phyloP scores from a whole-genome alignment of 2,329 filamentous ascomycete genomes.

The Epichloe hybrida region DNA sequence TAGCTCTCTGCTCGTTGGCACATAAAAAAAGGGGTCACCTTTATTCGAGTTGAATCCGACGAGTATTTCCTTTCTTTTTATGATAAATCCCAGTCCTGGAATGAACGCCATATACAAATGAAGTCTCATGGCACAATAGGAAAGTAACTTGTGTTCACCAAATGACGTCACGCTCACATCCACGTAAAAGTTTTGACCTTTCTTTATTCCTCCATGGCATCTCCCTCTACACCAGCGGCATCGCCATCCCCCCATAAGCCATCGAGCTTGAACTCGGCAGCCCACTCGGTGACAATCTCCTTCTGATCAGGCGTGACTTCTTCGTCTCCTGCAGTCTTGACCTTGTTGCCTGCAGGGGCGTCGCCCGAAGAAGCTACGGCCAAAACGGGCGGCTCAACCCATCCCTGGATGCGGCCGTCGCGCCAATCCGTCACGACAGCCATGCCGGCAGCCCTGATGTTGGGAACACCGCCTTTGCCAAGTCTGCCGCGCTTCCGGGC shows the following conservation, averaged over 20 bases:
- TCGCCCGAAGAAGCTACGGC: conserved; percentile 31
- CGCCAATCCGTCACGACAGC: conserved; percentile 94
- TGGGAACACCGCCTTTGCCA: conserved; percentile 80
- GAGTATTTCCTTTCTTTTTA: no score
- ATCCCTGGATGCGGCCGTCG: conserved; percentile 87
- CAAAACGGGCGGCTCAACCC: conserved; percentile 64
- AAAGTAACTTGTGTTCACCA: not conserved
- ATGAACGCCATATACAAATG: not conserved
- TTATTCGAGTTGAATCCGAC: no score
- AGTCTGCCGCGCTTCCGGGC: conserved; percentile 84
- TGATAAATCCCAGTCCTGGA: no score
- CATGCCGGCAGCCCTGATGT: conserved; percentile 76
- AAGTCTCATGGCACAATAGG: not conserved
- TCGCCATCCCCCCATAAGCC: conserved; percentile 68
- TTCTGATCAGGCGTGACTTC: conserved; percentile 54
- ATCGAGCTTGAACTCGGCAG: conserved; percentile 88
- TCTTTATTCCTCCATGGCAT: conserved; percentile 39
- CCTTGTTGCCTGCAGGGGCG: conserved; percentile 14
- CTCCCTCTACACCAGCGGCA: conserved; percentile 17
- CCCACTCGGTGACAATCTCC: conserved; percentile 84
- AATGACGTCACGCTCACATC: not conserved
- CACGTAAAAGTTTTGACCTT: no score
- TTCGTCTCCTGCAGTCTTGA: conserved; percentile 28
- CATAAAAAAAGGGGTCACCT: not conserved
- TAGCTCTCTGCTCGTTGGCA: no score